Percentiles rank a stretch among this genome's conserved stretches.
phyloP scores from a whole-genome alignment of 805 yeast species.

The Hyphopichia homilentoma region DNA sequence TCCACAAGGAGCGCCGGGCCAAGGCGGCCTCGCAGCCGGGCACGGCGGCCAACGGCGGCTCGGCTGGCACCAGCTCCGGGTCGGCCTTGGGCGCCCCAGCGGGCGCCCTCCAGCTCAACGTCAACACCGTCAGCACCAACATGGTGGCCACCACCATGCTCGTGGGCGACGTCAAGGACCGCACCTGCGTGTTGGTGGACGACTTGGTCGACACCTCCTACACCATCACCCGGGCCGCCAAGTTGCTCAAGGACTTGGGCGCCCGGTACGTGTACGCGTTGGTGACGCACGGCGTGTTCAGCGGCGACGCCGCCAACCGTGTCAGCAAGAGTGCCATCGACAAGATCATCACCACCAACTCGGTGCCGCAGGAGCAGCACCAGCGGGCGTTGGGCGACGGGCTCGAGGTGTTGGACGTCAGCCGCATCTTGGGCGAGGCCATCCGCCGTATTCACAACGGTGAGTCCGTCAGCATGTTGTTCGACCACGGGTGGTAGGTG shows the following conservation, averaged over 20 bases:
- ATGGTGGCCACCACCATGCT: conserved; percentile 83
- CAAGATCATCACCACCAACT: conserved; percentile 81
- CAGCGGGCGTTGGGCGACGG: conserved; percentile 41
- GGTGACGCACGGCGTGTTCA: conserved; percentile 88
- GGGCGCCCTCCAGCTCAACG: conserved; percentile 14
- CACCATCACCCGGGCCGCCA: conserved; percentile 91
- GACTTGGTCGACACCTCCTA: conserved; percentile 92
- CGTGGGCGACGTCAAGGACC: conserved; percentile 89
- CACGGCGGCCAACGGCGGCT: conserved; percentile 13
- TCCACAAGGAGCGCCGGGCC: conserved; percentile 86
- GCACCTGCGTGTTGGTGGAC: conserved; percentile 86
- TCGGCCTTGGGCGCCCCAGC: no score
- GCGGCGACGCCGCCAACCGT: conserved; percentile 83
- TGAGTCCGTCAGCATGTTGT: conserved; percentile 89
- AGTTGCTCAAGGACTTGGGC: conserved; percentile 87
- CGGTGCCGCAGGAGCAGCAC: conserved; percentile 79
- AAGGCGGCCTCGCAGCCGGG: conserved; percentile 31
- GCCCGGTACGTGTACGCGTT: conserved; percentile 82
- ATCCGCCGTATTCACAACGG: conserved; percentile 96
- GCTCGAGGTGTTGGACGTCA: conserved; percentile 81
- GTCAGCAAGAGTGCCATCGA: conserved; percentile 70
- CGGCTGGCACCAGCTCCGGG: conserved; percentile 18
- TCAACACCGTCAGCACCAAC: conserved; percentile 13
- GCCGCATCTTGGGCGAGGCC: conserved; percentile 88
- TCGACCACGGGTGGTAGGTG: conserved; percentile 72